Conservation (phyloP, 257 asterid genomes). For the Leptodermis oblonga region DNA sequence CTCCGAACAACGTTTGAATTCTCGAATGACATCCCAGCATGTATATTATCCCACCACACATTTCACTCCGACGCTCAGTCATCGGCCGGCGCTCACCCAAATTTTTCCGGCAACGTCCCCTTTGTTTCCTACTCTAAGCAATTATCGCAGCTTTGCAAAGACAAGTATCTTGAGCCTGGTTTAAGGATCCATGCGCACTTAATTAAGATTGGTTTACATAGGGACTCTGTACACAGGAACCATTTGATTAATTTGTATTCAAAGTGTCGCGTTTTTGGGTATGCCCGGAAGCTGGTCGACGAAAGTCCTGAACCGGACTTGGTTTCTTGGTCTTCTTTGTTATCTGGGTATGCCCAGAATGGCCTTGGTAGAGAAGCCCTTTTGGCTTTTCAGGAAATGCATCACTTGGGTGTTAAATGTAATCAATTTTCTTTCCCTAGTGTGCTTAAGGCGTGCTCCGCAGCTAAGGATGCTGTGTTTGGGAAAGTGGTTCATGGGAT, state of each 20-base stretch:
- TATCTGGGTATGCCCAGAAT: conserved; percentile 68
- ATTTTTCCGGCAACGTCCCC: conserved; percentile 3
- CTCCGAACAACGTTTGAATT: conserved; percentile 11
- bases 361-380: conserved; percentile 58
- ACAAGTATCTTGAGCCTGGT: conserved; percentile 46
- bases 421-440: conserved; percentile 70
- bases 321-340: conserved; percentile 75
- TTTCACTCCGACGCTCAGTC: conserved; percentile 8
- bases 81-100: background rate
- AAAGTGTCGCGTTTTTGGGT: conserved; percentile 35
- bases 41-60: conserved; percentile 13
- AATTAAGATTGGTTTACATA: conserved; percentile 32
- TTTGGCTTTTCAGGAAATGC: conserved; percentile 48
- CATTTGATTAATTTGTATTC: conserved; percentile 59
- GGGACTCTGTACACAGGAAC: conserved; percentile 42
- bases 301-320: conserved; percentile 60
- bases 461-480: conserved; percentile 27
- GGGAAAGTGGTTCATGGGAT: conserved; percentile 68
- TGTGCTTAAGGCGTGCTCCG: conserved; percentile 73
- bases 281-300: conserved; percentile 54
- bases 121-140: conserved; percentile 47
- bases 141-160: conserved; percentile 40
- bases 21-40: conserved; percentile 10
- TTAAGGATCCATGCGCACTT: conserved; percentile 60
- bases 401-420: conserved; percentile 46